Evolutionary conservation across 345 rosid species (phyloP).

Genomic region (Eucalyptus pauciflora): DNA sequence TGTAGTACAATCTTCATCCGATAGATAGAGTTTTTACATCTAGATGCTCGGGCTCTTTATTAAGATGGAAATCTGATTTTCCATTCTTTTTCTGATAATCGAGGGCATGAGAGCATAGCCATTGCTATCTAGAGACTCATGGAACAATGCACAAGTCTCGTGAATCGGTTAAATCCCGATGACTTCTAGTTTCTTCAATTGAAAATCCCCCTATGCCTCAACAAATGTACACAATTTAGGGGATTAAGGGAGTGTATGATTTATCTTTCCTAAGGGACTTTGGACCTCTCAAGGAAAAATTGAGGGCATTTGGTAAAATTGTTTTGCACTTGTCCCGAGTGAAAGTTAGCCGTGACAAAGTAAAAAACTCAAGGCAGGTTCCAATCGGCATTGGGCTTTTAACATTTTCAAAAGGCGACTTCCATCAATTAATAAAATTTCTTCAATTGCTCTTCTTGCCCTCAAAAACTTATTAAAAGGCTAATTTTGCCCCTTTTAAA

Average conservation of each 20-base stretch:
- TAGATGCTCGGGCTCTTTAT: neutral
- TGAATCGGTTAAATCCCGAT: neutral
- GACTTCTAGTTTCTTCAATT: neutral
- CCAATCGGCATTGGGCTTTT: rapidly evolving
- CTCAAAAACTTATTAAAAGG: too few relatives aligned
- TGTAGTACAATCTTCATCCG: rapidly evolving
- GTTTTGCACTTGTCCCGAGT: rapidly evolving
- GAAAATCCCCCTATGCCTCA: neutral
- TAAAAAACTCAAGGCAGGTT: rapidly evolving
- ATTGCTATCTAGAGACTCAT: neutral
- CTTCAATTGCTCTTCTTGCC: too few relatives aligned
- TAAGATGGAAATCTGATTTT: neutral
- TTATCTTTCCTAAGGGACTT: too few relatives aligned
- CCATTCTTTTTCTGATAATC: neutral
- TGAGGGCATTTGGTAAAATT: neutral
- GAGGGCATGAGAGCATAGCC: neutral
- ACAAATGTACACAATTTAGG: neutral
- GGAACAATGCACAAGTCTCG: neutral
- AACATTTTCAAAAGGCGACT: neutral
- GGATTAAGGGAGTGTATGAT: rapidly evolving
- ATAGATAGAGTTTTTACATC: rapidly evolving
- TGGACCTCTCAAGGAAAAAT: too few relatives aligned
- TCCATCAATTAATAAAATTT: too few relatives aligned
- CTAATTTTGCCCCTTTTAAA: neutral
- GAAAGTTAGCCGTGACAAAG: neutral